phyloP scores from a whole-genome alignment of 2,329 filamentous ascomycete species.

The Sclerotiophoma versabilis region DNA sequence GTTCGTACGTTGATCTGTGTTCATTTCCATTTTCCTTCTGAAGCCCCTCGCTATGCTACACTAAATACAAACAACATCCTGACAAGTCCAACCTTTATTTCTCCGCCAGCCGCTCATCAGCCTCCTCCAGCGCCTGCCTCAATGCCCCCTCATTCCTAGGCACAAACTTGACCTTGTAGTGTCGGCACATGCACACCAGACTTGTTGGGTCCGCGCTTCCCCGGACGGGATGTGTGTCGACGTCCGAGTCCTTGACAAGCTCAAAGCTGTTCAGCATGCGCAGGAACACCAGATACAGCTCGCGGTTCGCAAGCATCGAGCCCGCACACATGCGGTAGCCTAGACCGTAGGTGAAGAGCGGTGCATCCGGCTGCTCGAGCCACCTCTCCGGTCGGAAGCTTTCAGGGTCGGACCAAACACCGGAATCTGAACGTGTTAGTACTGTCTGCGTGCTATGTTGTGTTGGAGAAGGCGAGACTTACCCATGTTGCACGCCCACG shows the following conservation, averaged over 20 bases:
- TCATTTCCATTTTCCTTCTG: background rate
- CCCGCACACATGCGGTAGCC: constrained; percentile 74
- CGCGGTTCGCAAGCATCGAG: constrained; percentile 67
- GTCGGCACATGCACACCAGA: constrained; percentile 66
- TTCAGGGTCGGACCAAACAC: constrained; percentile 66
- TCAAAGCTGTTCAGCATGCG: constrained; percentile 68
- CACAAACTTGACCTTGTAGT: constrained; percentile 65
- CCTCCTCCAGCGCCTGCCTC: constrained; percentile 50
- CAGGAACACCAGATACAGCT: constrained; percentile 70
- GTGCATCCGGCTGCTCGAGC: constrained; percentile 68
- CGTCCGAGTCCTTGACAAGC: constrained; percentile 61
- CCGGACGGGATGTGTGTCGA: constrained; percentile 65
- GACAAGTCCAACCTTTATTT: background rate
- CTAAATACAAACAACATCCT: background rate
- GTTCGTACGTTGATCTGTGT: background rate
- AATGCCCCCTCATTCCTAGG: constrained; percentile 60
- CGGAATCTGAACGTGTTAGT: constrained; percentile 51
- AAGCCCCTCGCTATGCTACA: background rate
- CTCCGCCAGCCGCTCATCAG: constrained; percentile 35
- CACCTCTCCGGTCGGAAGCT: constrained; percentile 68
- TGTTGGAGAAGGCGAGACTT: constrained; percentile 30
- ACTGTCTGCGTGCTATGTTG: too few relatives aligned
- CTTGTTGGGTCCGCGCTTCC: constrained; percentile 69
- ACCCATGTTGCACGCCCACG: constrained; percentile 75
- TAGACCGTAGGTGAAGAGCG: constrained; percentile 70